These are phyloP conservation scores for Neurospora sp. DNA, from an alignment of 2,329 filamentous ascomycete genomes.

Conservation along the genomic window DNA sequence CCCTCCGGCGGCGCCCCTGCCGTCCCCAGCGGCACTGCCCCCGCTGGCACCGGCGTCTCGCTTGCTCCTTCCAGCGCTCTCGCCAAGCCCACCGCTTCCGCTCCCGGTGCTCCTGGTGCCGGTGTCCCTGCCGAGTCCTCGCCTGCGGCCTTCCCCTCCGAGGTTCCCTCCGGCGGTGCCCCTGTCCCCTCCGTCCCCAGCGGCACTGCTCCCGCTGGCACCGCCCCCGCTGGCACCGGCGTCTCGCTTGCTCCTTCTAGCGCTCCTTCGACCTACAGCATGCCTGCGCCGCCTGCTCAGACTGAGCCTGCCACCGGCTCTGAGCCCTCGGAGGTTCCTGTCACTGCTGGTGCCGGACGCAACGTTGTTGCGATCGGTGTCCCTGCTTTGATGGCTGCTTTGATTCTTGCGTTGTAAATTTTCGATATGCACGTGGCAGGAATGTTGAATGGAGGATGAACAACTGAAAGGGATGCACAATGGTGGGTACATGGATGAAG, in stretches of 20 bases:
- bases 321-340: conserved; percentile 4
- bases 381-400: conserved; percentile 10
- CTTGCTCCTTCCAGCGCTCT: conserved; percentile 1
- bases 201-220: conserved; percentile 1
- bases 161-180: not conserved
- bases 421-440: not conserved
- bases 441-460: not conserved
- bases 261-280: not conserved
- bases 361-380: conserved; percentile 12
- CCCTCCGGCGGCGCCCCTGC: not conserved
- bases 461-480: not conserved
- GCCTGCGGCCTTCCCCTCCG: not conserved
- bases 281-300: not conserved
- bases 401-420: conserved; percentile 13
- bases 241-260: conserved; percentile 3
- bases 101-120: not conserved
- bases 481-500: too few relatives aligned
- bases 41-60: conserved; percentile 3
- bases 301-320: not conserved
- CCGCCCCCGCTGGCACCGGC: conserved; percentile 1
- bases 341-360: conserved; percentile 16
- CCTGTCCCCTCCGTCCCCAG: not conserved
- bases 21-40: conserved; percentile 1
- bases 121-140: not conserved
- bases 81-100: conserved; percentile 8